phyloP scores from a whole-genome alignment of 2,329 filamentous ascomycete genomes.

The Beauveria sp. region DNA sequence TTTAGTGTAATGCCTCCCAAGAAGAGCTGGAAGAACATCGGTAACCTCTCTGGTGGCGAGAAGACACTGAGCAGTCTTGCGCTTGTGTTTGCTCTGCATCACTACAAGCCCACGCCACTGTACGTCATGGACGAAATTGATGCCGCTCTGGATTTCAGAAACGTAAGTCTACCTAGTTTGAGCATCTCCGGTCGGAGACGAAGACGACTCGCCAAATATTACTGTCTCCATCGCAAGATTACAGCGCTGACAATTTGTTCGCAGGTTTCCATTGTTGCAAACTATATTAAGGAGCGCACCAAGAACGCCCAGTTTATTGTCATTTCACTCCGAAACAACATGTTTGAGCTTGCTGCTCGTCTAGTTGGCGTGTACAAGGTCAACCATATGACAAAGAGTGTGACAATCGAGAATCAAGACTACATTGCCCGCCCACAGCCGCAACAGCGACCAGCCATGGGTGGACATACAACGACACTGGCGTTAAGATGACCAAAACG shows the following conservation, averaged over 20 bases:
- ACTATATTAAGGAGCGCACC: constrained; percentile 97
- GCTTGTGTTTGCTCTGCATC: constrained; percentile 94
- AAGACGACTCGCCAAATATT: constrained; percentile 4
- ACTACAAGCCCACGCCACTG: constrained; percentile 93
- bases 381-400: constrained; percentile 95
- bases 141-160: constrained; percentile 93
- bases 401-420: constrained; percentile 79
- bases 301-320: constrained; percentile 99
- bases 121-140: constrained; percentile 99
- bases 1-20: constrained; percentile 99
- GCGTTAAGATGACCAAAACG: constrained; percentile 24
- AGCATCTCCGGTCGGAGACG: not conserved
- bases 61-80: constrained; percentile 93
- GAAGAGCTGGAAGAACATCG: constrained; percentile 99
- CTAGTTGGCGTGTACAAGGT: constrained; percentile 99
- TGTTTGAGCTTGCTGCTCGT: constrained; percentile 96
- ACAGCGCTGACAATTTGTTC: not conserved
- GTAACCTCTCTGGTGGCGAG: constrained; percentile 90
- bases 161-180: constrained; percentile 57
- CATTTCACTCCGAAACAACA: constrained; percentile 96
- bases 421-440: constrained; percentile 47
- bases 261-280: constrained; percentile 92
- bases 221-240: not conserved
- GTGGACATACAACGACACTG: constrained; percentile 26
- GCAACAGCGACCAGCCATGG: constrained; percentile 21